phyloP scores from a whole-genome alignment of 371 early-diverging fungal genomes.

The Apophysomyces sp. region DNA sequence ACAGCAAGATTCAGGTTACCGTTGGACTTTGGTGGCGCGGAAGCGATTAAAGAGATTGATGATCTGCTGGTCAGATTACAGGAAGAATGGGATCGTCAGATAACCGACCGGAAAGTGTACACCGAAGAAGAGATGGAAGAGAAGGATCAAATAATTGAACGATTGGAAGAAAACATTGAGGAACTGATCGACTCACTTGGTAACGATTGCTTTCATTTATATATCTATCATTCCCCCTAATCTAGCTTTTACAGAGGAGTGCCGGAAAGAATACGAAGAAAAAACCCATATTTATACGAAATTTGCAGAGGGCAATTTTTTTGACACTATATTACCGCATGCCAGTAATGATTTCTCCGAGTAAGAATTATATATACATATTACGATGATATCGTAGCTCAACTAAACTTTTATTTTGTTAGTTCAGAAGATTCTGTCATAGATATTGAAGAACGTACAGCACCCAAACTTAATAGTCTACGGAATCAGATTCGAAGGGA shows the following conservation, averaged over 20 bases:
- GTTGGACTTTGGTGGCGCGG: conserved; percentile 27
- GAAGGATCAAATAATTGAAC: conserved; percentile 22
- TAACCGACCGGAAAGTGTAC: conserved; percentile 16
- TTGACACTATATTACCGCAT: conserved; percentile 29
- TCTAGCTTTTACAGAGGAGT: conserved; percentile 5
- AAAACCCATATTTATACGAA: conserved; percentile 31
- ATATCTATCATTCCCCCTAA: not conserved
- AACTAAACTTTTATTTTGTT: not conserved
- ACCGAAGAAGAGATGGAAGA: conserved; percentile 34
- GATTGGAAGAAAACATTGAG: conserved; percentile 23
- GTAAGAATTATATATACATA: conserved; percentile 25
- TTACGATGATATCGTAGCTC: not conserved
- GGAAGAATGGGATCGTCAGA: conserved; percentile 41
- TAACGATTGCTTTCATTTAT: not conserved
- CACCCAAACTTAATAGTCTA: conserved; percentile 9
- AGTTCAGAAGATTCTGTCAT: conserved; percentile 31
- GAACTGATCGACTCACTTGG: conserved; percentile 25
- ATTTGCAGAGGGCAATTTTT: conserved; percentile 42
- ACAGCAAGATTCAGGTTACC: conserved; percentile 27
- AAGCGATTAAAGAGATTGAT: conserved; percentile 27
- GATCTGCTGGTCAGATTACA: conserved; percentile 36
- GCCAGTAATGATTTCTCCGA: conserved; percentile 20
- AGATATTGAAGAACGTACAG: conserved; percentile 12
- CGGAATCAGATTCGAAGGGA: conserved; percentile 20
- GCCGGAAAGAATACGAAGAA: conserved; percentile 24